Evolutionary conservation across 2,329 filamentous ascomycete genomes (phyloP), one percentile per base, ranked within the genome.

Genomic region (Diaporthe sp.): DNA sequence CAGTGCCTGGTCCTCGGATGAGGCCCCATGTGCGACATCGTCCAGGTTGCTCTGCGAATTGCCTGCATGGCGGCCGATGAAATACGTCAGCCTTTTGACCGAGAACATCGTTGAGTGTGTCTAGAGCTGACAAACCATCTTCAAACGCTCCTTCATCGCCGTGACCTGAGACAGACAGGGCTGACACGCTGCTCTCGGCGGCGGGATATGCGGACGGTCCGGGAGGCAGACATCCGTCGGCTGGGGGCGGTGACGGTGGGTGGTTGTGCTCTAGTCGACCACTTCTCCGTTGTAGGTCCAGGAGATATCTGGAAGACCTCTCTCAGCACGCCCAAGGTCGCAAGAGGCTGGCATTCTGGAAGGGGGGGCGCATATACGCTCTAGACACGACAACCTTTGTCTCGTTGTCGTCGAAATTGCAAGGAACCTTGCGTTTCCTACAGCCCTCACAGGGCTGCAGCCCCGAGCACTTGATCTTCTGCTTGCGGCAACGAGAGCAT

Each of bases 341-440:
- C 8, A 55, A 37, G 58, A 73, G 70, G 15, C 39, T 72, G 57
- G 28, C 49, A 55, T 70, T 55, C 49, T 70, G 65, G 65, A 70
- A 65, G 34, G 34, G 34, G 34, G 73, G 55, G 25, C 8, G 71
- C 55, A 78, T 81, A 72, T 78, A 87, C 87, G 85, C 85, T 81
- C 83, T 82, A 20, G 87, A 87, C 5, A 89, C 87, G 5, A 89
- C 79, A 20, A 89, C 82, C 76, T 88, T 88, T 68, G 88, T 85
- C 51, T 87, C 85, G n/a, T 83, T 82, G 53, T 87, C 85, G 75
- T 87, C 85, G 70, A 87, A 87, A 8, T 81, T 80, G 72, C 86
- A 87, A 1, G 81, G 76, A 25, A 86, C 79, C n/a, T 84, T 85
- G 31, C 85, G 82, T 76, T 86, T 86, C 57, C 79, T 83, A 78